Conservation (phyloP, 192 early-diverging fungal species). For the Coemansia sp. region DNA sequence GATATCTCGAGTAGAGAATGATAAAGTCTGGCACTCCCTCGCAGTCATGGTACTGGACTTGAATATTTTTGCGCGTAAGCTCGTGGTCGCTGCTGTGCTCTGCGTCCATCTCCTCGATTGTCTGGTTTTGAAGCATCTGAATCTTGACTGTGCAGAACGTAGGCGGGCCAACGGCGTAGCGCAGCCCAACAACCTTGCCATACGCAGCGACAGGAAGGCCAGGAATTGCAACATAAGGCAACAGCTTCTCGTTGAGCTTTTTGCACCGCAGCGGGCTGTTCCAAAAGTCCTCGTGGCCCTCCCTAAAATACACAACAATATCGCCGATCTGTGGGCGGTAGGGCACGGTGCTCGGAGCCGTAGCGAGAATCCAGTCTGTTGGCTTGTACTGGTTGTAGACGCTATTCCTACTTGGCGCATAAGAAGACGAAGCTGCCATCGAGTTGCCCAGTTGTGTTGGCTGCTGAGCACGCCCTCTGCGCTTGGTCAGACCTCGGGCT, state of each 20-base stretch:
- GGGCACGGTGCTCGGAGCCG: constrained; percentile 48
- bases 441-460: background rate
- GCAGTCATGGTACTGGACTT: constrained; percentile 71
- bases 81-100: constrained; percentile 33
- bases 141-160: constrained; percentile 63
- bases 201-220: constrained; percentile 56
- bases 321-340: constrained; percentile 68
- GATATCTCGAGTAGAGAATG: constrained; percentile 63
- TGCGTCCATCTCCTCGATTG: constrained; percentile 51
- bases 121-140: constrained; percentile 38
- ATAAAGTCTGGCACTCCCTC: constrained; percentile 71
- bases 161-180: constrained; percentile 69
- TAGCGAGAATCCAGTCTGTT: constrained; percentile 58
- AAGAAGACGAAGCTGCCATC: background rate
- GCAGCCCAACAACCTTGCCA: constrained; percentile 58
- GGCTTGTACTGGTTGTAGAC: constrained; percentile 25
- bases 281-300: constrained; percentile 64
- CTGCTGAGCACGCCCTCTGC: background rate
- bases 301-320: constrained; percentile 56
- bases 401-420: background rate
- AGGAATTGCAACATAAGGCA: constrained; percentile 50
- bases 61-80: constrained; percentile 32
- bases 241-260: constrained; percentile 46
- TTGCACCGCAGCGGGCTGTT: constrained; percentile 39
- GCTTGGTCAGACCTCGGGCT: background rate